These are phyloP conservation scores for Lepidium africanum DNA, from an alignment of 345 rosid species.

Conservation along the genomic window DNA sequence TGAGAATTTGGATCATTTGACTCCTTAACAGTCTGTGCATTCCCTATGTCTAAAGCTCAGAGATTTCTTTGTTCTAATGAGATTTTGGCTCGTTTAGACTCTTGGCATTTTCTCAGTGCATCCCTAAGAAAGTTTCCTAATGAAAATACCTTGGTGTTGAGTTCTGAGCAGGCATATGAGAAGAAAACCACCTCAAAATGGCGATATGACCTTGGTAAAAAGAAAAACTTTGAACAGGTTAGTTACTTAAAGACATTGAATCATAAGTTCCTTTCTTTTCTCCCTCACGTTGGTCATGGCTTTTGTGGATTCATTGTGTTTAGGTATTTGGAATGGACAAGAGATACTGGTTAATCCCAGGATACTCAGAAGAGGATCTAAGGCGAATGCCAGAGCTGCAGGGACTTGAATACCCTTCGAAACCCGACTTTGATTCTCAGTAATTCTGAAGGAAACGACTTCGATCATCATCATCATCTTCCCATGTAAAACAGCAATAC, in stretches of 20 bases:
- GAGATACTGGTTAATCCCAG: conserved; percentile 74
- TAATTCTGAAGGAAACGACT: conserved; percentile 32
- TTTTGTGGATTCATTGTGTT: background rate
- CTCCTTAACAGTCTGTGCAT: background rate
- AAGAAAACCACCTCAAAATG: conserved; percentile 84
- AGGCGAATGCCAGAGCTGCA: conserved; percentile 83
- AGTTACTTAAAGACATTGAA: background rate
- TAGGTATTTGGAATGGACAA: conserved; percentile 93
- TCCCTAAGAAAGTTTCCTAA: background rate
- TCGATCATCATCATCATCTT: conserved; percentile 6
- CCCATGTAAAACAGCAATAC: conserved; percentile 12
- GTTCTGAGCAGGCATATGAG: conserved; percentile 74
- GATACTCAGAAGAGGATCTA: conserved; percentile 79
- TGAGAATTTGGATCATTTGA: background rate
- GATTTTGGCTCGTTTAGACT: background rate
- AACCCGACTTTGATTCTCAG: conserved; percentile 76
- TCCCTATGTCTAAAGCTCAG: background rate
- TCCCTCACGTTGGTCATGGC: background rate
- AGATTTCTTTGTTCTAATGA: background rate
- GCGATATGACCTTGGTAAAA: conserved; percentile 93
- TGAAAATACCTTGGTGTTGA: conserved; percentile 10
- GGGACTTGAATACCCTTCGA: conserved; percentile 92
- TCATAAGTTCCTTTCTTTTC: background rate
- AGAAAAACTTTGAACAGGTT: conserved; percentile 92
- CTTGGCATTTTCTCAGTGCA: background rate